A percentile compares a stretch with the other conserved stretches of the same genome.
Conservation (phyloP, 2,329 filamentous ascomycete species). For the Penicillium verrucosum region DNA sequence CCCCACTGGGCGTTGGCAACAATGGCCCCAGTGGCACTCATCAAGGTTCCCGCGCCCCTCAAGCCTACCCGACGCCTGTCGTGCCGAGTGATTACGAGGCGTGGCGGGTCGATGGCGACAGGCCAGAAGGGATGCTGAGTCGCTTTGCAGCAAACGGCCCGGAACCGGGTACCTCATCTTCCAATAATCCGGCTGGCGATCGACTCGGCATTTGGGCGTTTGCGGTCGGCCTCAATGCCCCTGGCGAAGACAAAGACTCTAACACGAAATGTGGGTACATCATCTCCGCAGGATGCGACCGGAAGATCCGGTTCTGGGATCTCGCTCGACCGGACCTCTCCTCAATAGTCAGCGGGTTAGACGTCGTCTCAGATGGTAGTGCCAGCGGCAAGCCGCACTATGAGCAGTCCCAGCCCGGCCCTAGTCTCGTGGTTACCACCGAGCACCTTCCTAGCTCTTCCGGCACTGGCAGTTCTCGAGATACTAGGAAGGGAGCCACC, state of each 20-base stretch:
- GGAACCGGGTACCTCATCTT: slow-evolving; percentile 20
- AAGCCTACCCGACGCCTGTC: slow-evolving; percentile 16
- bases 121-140: slow-evolving; percentile 78
- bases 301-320: slow-evolving; percentile 93
- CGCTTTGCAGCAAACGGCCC: slow-evolving; percentile 64
- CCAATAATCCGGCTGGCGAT: slow-evolving; percentile 21
- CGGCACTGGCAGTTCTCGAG: slow-evolving; percentile 21
- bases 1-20: slow-evolving; percentile 31
- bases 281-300: slow-evolving; percentile 82
- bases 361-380: slow-evolving; percentile 57
- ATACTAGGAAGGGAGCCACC: slow-evolving; percentile 36
- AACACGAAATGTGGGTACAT: slow-evolving; percentile 73
- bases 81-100: slow-evolving; percentile 66
- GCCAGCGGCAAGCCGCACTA: slow-evolving; percentile 63
- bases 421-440: slow-evolving; percentile 62
- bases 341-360: slow-evolving; percentile 73
- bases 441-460: slow-evolving; percentile 55
- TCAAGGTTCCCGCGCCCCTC: slow-evolving; percentile 50
- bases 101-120: slow-evolving; percentile 87
- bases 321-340: slow-evolving; percentile 73
- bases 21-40: slow-evolving; percentile 37
- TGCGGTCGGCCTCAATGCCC: slow-evolving; percentile 66
- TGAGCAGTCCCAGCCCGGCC: slow-evolving; percentile 59
- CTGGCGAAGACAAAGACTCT: slow-evolving; percentile 58
- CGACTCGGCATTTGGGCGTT: slow-evolving; percentile 67